Evolutionary conservation across 768 basidiomycete species (phyloP).

Genomic region (Leccinellum albellum): DNA sequence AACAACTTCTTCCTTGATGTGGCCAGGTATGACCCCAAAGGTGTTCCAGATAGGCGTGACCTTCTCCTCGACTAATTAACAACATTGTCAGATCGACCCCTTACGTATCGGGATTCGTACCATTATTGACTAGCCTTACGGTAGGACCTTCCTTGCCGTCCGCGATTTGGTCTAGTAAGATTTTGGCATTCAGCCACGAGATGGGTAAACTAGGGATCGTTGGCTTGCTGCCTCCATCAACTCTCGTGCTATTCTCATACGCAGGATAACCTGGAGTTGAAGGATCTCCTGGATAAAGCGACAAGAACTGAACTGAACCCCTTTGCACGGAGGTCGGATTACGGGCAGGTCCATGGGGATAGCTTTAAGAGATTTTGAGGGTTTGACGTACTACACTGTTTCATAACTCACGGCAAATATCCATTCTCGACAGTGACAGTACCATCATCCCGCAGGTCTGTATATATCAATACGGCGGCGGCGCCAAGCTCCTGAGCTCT

Average conservation of each 20-base stretch:
- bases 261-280: constrained; percentile 87
- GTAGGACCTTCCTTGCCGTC: constrained; percentile 34
- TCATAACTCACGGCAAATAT: constrained; percentile 49
- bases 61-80: constrained; percentile 60
- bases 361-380: constrained; percentile 9
- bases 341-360: constrained; percentile 82
- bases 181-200: constrained; percentile 79
- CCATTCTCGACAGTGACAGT: constrained; percentile 75
- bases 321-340: constrained; percentile 83
- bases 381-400: not conserved
- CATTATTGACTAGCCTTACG: constrained; percentile 54
- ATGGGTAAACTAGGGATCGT: constrained; percentile 86
- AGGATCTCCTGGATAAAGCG: constrained; percentile 70
- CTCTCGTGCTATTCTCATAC: constrained; percentile 74
- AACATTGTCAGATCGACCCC: not conserved
- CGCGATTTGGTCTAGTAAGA: constrained; percentile 49
- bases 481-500: constrained; percentile 88
- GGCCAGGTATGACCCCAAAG: constrained; percentile 81
- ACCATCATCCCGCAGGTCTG: constrained; percentile 86
- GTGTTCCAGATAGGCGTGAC: constrained; percentile 92
- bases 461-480: constrained; percentile 75
- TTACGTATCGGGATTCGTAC: constrained; percentile 28
- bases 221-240: constrained; percentile 60
- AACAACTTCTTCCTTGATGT: constrained; percentile 80
- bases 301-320: constrained; percentile 76